Evolutionary conservation across 352 stramenopile genomes (phyloP).

Genomic region (Globisporangium viniferum): DNA sequence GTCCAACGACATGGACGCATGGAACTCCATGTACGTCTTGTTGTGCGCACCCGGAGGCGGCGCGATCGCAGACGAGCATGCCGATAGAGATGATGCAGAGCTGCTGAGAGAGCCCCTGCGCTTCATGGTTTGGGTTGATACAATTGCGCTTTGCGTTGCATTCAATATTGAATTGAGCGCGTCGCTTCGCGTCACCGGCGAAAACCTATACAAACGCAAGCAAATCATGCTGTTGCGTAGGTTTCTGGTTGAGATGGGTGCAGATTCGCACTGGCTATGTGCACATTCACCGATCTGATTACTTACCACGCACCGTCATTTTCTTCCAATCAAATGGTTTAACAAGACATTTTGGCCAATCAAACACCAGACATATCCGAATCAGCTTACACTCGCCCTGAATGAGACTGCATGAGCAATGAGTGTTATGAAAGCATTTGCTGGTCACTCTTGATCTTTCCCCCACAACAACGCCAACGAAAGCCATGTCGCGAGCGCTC

Average conservation of each 20-base stretch:
- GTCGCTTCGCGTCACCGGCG: conserved; percentile 4
- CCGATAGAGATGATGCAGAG: background rate
- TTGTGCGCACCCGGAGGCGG: background rate
- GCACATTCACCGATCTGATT: conserved; percentile 10
- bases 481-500: conserved; percentile 24
- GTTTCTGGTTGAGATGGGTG: conserved; percentile 1
- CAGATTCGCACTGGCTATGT: background rate
- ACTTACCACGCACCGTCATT: conserved; percentile 5
- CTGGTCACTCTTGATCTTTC: background rate
- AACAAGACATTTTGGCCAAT: background rate
- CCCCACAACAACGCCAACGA: background rate
- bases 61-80: background rate
- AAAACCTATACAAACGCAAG: conserved; percentile 6
- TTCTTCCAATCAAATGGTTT: background rate
- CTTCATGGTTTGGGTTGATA: background rate
- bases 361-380: background rate
- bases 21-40: conserved; percentile 44
- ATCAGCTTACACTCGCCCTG: background rate
- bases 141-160: background rate
- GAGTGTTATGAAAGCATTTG: no score
- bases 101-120: background rate
- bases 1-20: conserved; percentile 68
- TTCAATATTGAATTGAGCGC: background rate
- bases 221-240: conserved; percentile 5
- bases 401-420: background rate